Evolutionary conservation across 176 grass and related monocot genomes (phyloP).

Genomic region (Musa troglodytarum): DNA sequence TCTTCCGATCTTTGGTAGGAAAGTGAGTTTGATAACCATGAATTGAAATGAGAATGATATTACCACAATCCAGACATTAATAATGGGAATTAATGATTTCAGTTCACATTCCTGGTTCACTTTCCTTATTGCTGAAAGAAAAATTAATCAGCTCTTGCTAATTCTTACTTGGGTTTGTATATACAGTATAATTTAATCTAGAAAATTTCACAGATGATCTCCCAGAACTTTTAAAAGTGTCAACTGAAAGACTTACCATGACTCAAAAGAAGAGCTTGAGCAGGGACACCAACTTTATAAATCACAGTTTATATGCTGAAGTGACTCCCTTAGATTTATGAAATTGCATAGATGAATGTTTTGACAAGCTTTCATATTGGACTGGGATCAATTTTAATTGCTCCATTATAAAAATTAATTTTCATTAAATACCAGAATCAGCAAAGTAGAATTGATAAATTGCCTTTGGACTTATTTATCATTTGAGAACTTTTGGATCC

Average conservation of each 20-base stretch:
- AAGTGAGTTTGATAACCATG: too few species aligned
- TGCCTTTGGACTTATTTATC: background rate
- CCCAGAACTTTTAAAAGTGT: too few species aligned
- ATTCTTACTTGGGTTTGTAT: too few species aligned
- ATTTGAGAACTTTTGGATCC: background rate
- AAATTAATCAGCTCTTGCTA: too few species aligned
- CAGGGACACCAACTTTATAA: background rate
- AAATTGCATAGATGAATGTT: background rate
- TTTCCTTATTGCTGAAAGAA: too few species aligned
- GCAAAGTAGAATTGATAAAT: background rate
- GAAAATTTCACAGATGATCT: too few species aligned
- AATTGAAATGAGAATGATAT: too few species aligned
- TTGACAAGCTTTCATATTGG: background rate
- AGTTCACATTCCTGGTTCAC: too few species aligned
- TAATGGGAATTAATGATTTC: too few species aligned
- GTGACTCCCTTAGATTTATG: background rate
- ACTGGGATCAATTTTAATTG: background rate
- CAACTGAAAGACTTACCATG: background rate
- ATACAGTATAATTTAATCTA: too few species aligned
- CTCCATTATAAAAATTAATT: background rate
- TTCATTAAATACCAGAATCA: background rate
- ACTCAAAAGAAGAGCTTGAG: background rate
- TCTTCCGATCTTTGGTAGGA: too few species aligned
- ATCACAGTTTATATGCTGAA: background rate
- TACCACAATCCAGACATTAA: too few species aligned